Conservation (phyloP, 768 basidiomycete genomes). For the Artomyces pyxidatus region DNA sequence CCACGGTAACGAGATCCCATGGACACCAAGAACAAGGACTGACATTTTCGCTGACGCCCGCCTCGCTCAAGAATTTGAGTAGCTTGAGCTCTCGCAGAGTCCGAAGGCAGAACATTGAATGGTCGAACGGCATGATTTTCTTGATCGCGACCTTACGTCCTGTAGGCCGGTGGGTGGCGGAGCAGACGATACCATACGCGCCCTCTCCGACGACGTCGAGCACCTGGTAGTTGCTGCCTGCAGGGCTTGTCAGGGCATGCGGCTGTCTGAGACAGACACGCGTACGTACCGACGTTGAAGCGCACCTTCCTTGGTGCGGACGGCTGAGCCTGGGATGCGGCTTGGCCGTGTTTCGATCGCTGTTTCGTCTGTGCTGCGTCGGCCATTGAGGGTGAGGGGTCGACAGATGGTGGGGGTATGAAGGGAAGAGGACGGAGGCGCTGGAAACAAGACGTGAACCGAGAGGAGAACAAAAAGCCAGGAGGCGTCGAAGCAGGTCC, state of each 20-base stretch:
- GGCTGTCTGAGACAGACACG: background rate
- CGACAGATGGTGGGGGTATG: background rate
- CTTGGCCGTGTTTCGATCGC: conserved; percentile 40
- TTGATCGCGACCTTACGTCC: conserved; percentile 91
- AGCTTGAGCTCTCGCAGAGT: conserved; percentile 53
- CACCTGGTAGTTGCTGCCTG: conserved; percentile 51
- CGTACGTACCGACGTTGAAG: conserved; percentile 68
- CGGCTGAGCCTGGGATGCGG: conserved; percentile 32
- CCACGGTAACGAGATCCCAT: background rate
- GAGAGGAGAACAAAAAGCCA: background rate
- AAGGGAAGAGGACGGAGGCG: background rate
- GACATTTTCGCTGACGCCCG: conserved; percentile 85
- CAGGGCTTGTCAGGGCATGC: background rate
- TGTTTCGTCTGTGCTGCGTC: conserved; percentile 19
- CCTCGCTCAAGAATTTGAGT: conserved; percentile 75
- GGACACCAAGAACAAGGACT: conserved; percentile 8
- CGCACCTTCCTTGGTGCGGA: conserved; percentile 75
- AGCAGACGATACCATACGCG: conserved; percentile 89
- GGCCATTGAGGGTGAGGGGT: conserved; percentile 6
- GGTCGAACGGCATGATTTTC: conserved; percentile 91
- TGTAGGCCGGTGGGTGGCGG: conserved; percentile 70
- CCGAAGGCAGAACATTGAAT: conserved; percentile 84
- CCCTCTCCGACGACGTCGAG: conserved; percentile 90
- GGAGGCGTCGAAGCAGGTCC: background rate
- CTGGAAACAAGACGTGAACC: background rate